Evolutionary conservation across 148 eudicot species (phyloP).

Genomic region (Chenopodium album): DNA sequence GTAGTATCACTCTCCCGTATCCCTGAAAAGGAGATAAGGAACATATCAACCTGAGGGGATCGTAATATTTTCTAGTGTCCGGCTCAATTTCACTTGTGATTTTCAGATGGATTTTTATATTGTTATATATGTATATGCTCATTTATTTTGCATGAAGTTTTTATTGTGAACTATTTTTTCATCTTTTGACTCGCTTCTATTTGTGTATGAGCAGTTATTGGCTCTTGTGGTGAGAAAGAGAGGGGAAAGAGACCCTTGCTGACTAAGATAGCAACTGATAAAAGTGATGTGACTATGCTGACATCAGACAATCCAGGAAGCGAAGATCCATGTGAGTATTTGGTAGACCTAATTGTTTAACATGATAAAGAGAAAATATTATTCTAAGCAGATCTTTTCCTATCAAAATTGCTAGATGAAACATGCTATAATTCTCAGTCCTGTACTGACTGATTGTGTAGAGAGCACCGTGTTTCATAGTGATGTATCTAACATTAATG

Average conservation of each 20-base stretch:
- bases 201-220: slow-evolving; percentile 53
- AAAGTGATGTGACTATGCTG: slow-evolving; percentile 91
- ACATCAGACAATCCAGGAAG: slow-evolving; percentile 91
- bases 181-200: slow-evolving; percentile 19
- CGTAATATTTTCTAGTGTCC: neutral
- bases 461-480: slow-evolving; percentile 14
- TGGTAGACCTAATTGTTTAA: slow-evolving; percentile 23
- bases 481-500: slow-evolving; percentile 21
- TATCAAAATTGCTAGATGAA: neutral
- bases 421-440: neutral
- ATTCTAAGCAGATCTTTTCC: neutral
- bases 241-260: slow-evolving; percentile 94
- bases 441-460: neutral
- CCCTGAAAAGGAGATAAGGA: neutral
- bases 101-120: neutral
- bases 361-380: neutral
- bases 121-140: neutral
- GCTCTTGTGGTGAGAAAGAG: slow-evolving; percentile 77
- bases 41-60: neutral
- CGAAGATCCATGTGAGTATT: slow-evolving; percentile 97
- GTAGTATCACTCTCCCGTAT: neutral
- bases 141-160: neutral
- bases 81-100: neutral
- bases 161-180: neutral
- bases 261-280: slow-evolving; percentile 89